A percentile compares a stretch with the other conserved stretches of the same genome.
Evolutionary conservation across 352 stramenopile genomes (phyloP).

Genomic region (Phytophthora melonis): DNA sequence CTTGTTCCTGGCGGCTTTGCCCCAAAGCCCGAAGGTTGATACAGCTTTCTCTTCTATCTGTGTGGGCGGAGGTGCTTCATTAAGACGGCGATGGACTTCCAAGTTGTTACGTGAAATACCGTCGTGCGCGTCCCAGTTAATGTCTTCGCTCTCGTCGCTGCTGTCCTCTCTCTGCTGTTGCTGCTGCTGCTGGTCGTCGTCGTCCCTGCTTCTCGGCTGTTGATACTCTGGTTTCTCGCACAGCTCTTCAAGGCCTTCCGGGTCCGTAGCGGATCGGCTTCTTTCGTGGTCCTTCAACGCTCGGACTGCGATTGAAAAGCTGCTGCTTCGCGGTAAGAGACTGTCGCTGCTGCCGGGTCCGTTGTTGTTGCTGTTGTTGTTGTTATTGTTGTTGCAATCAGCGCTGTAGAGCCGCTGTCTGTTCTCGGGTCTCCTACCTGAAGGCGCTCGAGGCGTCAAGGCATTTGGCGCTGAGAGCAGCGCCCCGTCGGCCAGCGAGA

Average conservation of each 20-base stretch:
- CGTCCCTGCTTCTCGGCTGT: slow-evolving; percentile 13
- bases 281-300: slow-evolving; percentile 59
- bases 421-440: slow-evolving; percentile 37
- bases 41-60: slow-evolving; percentile 40
- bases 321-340: slow-evolving; percentile 55
- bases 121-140: slow-evolving; percentile 27
- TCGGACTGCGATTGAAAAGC: slow-evolving; percentile 68
- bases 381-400: slow-evolving; percentile 10
- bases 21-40: slow-evolving; percentile 71
- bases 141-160: slow-evolving; percentile 38
- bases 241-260: slow-evolving; percentile 23
- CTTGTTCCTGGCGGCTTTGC: slow-evolving; percentile 54
- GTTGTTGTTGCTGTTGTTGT: slow-evolving; percentile 29
- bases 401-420: slow-evolving; percentile 38
- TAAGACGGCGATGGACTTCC: slow-evolving; percentile 2
- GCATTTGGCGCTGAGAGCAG: slow-evolving; percentile 46
- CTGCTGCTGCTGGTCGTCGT: slow-evolving; percentile 4
- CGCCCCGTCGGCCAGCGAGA: slow-evolving; percentile 44
- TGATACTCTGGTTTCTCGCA: slow-evolving; percentile 35
- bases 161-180: slow-evolving; percentile 33
- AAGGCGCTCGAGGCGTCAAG: slow-evolving; percentile 56
- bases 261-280: slow-evolving; percentile 33
- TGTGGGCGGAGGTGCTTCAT: not conserved
- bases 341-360: slow-evolving; percentile 29
- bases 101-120: slow-evolving; percentile 27